Conservation (phyloP, 2,329 filamentous ascomycete genomes). For the Ophiostoma sp. region DNA sequence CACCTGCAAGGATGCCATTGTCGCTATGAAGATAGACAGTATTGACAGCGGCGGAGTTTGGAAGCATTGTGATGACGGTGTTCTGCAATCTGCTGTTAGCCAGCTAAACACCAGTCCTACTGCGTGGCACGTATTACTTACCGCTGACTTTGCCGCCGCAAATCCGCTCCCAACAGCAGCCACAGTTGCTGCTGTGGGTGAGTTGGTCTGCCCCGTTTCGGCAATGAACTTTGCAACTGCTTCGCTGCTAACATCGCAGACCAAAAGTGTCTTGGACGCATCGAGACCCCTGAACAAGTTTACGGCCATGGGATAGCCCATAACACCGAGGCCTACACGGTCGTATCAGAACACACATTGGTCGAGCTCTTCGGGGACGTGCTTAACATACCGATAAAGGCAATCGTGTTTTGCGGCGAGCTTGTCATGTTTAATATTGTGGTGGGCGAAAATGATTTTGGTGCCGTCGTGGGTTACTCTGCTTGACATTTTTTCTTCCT, state of each 20-base stretch:
- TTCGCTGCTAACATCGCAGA: background rate
- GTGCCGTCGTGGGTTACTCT: background rate
- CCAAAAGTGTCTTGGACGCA: background rate
- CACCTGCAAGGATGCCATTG: background rate
- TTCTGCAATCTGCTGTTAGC: background rate
- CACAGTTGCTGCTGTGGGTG: background rate
- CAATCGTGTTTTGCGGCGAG: background rate
- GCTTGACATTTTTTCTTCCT: too few relatives aligned
- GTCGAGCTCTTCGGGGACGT: background rate
- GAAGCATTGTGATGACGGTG: slow-evolving; percentile 8
- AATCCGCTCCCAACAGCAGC: background rate
- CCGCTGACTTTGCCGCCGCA: background rate
- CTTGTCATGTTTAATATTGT: background rate
- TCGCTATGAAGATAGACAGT: background rate
- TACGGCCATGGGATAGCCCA: slow-evolving; percentile 11
- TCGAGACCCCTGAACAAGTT: background rate
- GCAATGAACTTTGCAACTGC: background rate
- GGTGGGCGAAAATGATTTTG: background rate
- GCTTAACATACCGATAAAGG: slow-evolving; percentile 4
- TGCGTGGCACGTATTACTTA: background rate
- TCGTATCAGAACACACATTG: background rate
- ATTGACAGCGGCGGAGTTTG: background rate
- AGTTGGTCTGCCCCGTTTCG: background rate
- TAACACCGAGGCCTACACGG: background rate
- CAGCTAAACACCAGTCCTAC: background rate